Base-by-base conservation (phyloP, 306 rosid genomes). In the Cicer judaicum region DNA sequence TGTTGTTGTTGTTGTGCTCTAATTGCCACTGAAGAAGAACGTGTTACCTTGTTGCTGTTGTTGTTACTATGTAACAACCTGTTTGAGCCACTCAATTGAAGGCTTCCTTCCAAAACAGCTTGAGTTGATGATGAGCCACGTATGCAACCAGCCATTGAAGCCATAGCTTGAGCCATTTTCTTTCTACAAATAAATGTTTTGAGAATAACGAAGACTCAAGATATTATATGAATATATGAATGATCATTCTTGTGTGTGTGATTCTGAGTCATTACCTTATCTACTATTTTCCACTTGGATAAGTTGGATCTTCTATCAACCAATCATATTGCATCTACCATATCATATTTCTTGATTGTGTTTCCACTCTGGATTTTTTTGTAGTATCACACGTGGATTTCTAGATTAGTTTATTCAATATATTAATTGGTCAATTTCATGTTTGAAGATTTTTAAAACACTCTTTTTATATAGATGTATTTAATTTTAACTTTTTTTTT, bases 81-180 rank as follows among this genome's bases (percentile, higher is more conserved):
- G 61, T 81, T 82, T 13, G 90, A 87, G 53, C 92, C 91, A 64
- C 89, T 82, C 6, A 86, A 62, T 44, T 81, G 91, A 55, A 89
- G 88, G 75, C 89, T 88, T 5, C 97, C 96, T 40, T 93, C 96
- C 84, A 91, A 75, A 11, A 88, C 89, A 64, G 88, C 89, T 64
- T 91, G 97, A 64, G 98, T 29, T 29, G 36, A 83, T 13, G 92
- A 84, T 47, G 2, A 18, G 1, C 96, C 92, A 7, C 87, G 84
- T 8, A 89, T 74, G 36, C 98, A 60, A 36, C 66, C 91, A 44
- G 97, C 86, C 96, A 90, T 90, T 69, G 96, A 95, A 78, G 98
- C 97, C 91, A 94, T 87, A 60, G 95, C 90, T 49, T 90, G 95
- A 24, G 89, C 97, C 93, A 90, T 93, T 76, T 1, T 34, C 13